Base-by-base conservation (phyloP, 2,329 filamentous ascomycete genomes). In the Xylaria sp. region DNA sequence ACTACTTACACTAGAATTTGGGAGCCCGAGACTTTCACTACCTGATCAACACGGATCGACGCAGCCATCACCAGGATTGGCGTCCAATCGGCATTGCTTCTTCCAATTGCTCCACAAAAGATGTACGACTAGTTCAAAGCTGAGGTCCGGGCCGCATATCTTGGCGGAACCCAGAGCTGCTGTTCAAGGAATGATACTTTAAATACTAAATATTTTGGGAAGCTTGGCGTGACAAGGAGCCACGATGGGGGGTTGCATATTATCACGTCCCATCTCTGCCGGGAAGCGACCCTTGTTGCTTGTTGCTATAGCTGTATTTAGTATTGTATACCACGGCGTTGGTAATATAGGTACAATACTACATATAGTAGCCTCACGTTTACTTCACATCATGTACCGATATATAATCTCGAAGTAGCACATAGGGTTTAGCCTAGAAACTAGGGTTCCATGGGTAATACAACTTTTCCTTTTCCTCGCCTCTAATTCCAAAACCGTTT, bases 101-200 rank as follows among this genome's bases (percentile, higher is more conserved):
- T 39, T 7, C 53, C 53, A n/a, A n/a, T 13, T 22, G 10, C 17
- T 22, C 63, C 66, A 62, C 29, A 58, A 58, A 62, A 58, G 57
- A 65, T 60, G 47, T 65, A 29, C 59, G n/a, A 57, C 60, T 69
- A 63, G 63, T 49, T 13, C 25, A 44, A 36, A 66, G 66, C 66
- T 66, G 66, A 69, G 64, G 63, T 63, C 60, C 66, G 63, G 44
- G 36, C 63, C 66, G 66, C 66, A 63, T 42, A 57, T 57, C 45
- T 63, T 57, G 51, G 63, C 54, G 50, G 44, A 39, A 27, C 39
- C 22, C 33, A 38, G 39, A 36, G 50, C 22, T 65, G 25, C 20
- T 55, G 27, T 6, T 39, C 22, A 20, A 38, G 31, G 49, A n/a
- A n/a, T n/a, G n/a, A n/a, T n/a, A n/a, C n/a, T n/a, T n/a, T n/a